Base-by-base conservation (phyloP, 2,329 filamentous ascomycete species). In the Botrytis pseudocinerea region DNA sequence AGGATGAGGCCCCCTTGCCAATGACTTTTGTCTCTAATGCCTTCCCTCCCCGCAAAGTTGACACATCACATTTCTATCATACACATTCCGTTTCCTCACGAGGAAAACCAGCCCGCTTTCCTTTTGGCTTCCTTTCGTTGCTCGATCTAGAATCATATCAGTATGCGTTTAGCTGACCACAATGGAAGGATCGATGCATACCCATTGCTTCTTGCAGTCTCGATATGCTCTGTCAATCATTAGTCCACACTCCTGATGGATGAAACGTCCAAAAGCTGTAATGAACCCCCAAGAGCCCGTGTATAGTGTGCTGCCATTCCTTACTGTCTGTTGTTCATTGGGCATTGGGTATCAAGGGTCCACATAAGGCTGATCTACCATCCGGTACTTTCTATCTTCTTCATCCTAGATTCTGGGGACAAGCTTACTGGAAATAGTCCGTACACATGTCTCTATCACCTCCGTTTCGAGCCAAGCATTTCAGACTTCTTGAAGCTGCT, bases 181-280 rank as follows among this genome's bases (percentile, higher is more conserved):
- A 7, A 40, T 4, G n/a, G 48, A 48, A 57, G 35, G 38, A 28
- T 48, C n/a, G 16, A 40, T n/a, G 75, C 89, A 79, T 87, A 97
- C 94, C 95, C 95, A 98, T 85, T 91, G 88, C 84, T 97, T 95
- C 83, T 98, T 98, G 84, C 95, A 98, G 76, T 97, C 94, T 74
- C 94, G 90, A 82, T 98, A 98, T 69, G 94, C 94, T 83, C 94
- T 97, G n/a, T 54, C 42, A 62, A 40, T 48, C 22, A 62, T 70
- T 18, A 70, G 68, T 40, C 42, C 28, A n/a, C n/a, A 38, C n/a
- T 38, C 28, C 42, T 18, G 25, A 38, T 42, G 18, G 28, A 28
- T 68, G 20, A n/a, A 46, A 35, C 1, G 28, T 32, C 8, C 0
- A 54, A 70, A 70, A 18, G 28, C 28, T n/a, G 35, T 7, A 4